A percentile compares a stretch with the other conserved stretches of the same genome.
These are phyloP conservation scores for Eucalyptus polyanthemos DNA, from an alignment of 345 rosid genomes.

Conservation along the genomic window DNA sequence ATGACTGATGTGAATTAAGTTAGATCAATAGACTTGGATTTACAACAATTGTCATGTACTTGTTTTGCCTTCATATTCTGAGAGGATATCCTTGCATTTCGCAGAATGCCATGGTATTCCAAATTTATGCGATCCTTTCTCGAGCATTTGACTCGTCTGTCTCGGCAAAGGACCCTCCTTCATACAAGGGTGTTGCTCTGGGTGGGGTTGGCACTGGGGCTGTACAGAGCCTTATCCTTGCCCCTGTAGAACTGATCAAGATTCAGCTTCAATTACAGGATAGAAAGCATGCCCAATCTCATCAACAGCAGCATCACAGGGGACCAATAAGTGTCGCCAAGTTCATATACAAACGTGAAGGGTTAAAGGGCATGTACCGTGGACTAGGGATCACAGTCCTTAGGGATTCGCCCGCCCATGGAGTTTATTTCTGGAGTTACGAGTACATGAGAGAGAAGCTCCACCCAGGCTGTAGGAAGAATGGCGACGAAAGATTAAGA, in stretches of 20 bases:
- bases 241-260: constrained; percentile 81
- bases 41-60: neutral
- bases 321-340: constrained; percentile 66
- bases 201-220: constrained; percentile 91
- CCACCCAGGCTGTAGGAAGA: constrained; percentile 88
- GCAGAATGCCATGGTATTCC: constrained; percentile 55
- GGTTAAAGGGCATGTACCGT: constrained; percentile 55
- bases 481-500: constrained; percentile 45
- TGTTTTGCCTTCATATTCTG: neutral
- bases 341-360: constrained; percentile 43
- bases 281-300: neutral
- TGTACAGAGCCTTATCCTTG: constrained; percentile 59
- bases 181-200: constrained; percentile 75
- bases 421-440: constrained; percentile 86
- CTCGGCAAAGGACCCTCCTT: constrained; percentile 51
- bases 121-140: constrained; percentile 75
- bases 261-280: constrained; percentile 75
- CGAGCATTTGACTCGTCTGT: constrained; percentile 52
- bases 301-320: neutral
- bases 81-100: neutral
- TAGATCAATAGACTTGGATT: neutral
- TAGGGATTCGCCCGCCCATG: constrained; percentile 83
- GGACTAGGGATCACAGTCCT: constrained; percentile 62
- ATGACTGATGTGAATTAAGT: neutral
- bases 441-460: constrained; percentile 69